Evolutionary conservation across 306 rosid genomes (phyloP).

Genomic region (Arachis hypogaea): DNA sequence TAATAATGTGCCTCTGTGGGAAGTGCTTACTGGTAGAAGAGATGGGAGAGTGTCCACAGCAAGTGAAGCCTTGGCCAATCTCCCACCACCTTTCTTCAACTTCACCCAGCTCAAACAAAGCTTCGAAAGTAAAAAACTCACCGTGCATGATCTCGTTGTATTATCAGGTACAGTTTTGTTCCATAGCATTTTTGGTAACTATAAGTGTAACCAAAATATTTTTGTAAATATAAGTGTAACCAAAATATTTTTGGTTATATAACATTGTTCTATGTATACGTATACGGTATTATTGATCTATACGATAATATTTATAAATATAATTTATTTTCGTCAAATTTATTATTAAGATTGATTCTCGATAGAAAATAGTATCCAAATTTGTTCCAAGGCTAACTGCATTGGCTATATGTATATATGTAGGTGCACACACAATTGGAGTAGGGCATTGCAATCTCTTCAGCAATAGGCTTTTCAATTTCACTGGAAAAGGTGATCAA

Average conservation of each 20-base stretch:
- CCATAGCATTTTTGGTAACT: too few relatives aligned
- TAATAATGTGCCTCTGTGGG: slow-evolving; percentile 42
- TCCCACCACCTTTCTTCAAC: slow-evolving; percentile 56
- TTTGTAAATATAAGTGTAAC: too few relatives aligned
- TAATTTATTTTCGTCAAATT: too few relatives aligned
- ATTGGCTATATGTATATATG: background rate
- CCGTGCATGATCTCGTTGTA: slow-evolving; percentile 58
- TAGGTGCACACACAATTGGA: slow-evolving; percentile 69
- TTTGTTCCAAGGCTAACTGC: too few relatives aligned
- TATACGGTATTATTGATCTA: too few relatives aligned
- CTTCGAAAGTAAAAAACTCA: slow-evolving; percentile 48
- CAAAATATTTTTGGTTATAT: too few relatives aligned
- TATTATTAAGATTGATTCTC: too few relatives aligned
- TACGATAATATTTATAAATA: too few relatives aligned
- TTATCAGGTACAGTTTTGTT: slow-evolving; percentile 46
- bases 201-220: too few relatives aligned
- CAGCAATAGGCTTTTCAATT: slow-evolving; percentile 60
- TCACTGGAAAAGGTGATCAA: slow-evolving; percentile 65
- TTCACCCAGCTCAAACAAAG: slow-evolving; percentile 47
- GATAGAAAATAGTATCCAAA: too few relatives aligned
- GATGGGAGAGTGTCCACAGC: slow-evolving; percentile 53
- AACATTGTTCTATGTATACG: too few relatives aligned
- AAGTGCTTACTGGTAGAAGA: slow-evolving; percentile 71
- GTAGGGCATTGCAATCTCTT: slow-evolving; percentile 49
- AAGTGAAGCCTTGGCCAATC: slow-evolving; percentile 35